Evolutionary conservation across 192 early-diverging fungal species (phyloP).

Genomic region (Backusella sp.): DNA sequence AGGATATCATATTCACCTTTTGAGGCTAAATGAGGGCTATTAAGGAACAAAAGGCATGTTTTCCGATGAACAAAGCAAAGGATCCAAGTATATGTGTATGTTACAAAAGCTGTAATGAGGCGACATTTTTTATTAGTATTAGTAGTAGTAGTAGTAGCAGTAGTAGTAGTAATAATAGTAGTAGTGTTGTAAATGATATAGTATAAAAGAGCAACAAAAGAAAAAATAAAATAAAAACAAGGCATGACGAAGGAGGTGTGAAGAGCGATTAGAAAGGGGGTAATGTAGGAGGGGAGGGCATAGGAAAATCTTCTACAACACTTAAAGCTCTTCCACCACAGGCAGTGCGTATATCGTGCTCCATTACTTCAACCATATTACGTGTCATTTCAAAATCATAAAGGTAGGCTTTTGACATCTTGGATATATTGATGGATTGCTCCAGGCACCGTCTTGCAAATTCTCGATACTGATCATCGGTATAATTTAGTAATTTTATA

Average conservation of each 20-base stretch:
- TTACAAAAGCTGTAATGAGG: neutral
- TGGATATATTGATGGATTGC: constrained; percentile 30
- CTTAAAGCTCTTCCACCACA: constrained; percentile 8
- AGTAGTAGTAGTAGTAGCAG: neutral
- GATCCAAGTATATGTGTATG: neutral
- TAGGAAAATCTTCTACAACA: neutral
- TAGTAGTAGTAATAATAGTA: neutral
- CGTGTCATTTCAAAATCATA: constrained; percentile 38
- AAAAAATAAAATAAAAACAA: neutral
- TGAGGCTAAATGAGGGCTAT: no score
- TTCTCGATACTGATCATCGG: constrained; percentile 20
- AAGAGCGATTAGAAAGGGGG: constrained; percentile 1
- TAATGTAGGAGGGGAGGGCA: constrained; percentile 12
- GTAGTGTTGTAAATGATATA: neutral
- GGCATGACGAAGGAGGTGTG: neutral
- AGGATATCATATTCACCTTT: no score
- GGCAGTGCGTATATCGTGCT: constrained; percentile 21
- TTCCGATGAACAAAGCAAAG: no score
- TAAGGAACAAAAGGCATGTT: no score
- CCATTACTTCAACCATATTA: constrained; percentile 32
- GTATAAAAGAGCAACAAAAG: neutral
- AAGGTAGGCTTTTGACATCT: constrained; percentile 25
- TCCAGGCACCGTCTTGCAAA: constrained; percentile 30
- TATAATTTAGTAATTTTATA: constrained; percentile 31
- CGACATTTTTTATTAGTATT: neutral